phyloP scores from a whole-genome alignment of 1,284 basidiomycete species.

The Somion occarium region DNA sequence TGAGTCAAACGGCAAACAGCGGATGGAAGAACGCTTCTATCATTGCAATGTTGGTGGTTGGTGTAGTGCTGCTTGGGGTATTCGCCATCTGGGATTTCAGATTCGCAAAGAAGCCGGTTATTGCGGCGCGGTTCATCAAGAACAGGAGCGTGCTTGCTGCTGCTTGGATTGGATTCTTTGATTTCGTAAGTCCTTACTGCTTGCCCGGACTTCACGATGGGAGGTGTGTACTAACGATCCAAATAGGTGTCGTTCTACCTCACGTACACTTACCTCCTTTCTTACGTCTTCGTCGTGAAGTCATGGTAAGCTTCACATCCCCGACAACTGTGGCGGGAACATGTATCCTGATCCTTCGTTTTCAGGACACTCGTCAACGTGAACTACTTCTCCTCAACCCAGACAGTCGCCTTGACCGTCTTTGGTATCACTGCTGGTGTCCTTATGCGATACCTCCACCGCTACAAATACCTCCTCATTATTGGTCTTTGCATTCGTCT shows the following conservation, averaged over 20 bases:
- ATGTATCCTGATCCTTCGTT: not conserved
- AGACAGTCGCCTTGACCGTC: slow-evolving; percentile 59
- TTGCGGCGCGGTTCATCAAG: slow-evolving; percentile 50
- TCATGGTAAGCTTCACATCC: slow-evolving; percentile 44
- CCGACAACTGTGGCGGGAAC: not conserved
- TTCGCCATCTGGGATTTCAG: slow-evolving; percentile 47
- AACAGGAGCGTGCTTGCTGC: slow-evolving; percentile 60
- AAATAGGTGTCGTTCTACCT: slow-evolving; percentile 57
- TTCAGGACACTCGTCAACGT: slow-evolving; percentile 44
- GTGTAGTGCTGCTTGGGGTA: slow-evolving; percentile 38
- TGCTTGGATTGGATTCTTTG: slow-evolving; percentile 63
- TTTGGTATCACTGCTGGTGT: slow-evolving; percentile 62
- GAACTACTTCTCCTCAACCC: slow-evolving; percentile 51
- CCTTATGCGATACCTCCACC: slow-evolving; percentile 47
- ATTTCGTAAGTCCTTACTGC: slow-evolving; percentile 45
- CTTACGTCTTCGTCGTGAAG: slow-evolving; percentile 58
- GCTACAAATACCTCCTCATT: slow-evolving; percentile 61
- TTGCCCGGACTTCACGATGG: not conserved
- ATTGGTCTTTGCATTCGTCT: slow-evolving; percentile 66
- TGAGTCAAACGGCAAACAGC: slow-evolving; percentile 34
- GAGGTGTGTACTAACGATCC: not conserved
- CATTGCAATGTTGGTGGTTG: slow-evolving; percentile 51
- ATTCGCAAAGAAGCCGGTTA: slow-evolving; percentile 45
- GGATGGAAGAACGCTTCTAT: slow-evolving; percentile 40
- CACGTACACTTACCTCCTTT: slow-evolving; percentile 56